Percentiles rank a stretch among this genome's conserved stretches.
phyloP scores from a whole-genome alignment of 495 filamentous ascomycete species.

The Penicillium ucsense region DNA sequence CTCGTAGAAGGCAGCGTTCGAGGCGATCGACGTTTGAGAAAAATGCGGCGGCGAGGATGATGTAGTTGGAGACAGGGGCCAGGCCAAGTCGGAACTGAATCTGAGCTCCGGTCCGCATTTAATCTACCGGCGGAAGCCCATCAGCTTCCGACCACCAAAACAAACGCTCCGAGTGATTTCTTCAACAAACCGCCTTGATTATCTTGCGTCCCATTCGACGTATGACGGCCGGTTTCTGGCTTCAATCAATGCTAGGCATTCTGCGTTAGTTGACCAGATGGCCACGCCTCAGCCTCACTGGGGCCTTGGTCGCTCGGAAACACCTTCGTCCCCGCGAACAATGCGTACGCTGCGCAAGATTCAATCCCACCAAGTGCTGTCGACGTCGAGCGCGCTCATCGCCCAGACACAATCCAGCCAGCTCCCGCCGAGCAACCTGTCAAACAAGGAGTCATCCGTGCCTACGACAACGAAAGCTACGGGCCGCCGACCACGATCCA shows the following conservation, averaged over 20 bases:
- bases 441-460: constrained; percentile 9
- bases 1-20: background rate
- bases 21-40: no score
- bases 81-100: background rate
- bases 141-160: constrained; percentile 17
- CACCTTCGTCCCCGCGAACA: constrained; percentile 36
- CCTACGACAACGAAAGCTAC: no score
- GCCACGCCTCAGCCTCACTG: constrained; percentile 15
- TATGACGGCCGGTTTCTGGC: background rate
- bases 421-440: constrained; percentile 14
- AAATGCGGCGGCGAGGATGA: background rate
- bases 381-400: constrained; percentile 21
- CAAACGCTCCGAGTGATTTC: background rate
- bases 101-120: constrained; percentile 13
- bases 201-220: background rate
- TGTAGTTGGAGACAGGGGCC: background rate
- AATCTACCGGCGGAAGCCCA: constrained; percentile 16
- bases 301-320: constrained; percentile 25
- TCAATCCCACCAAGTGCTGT: constrained; percentile 42
- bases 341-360: constrained; percentile 43
- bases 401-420: constrained; percentile 31
- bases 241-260: background rate
- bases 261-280: constrained; percentile 10
- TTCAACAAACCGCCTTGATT: constrained; percentile 1
- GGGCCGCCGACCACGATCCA: constrained; percentile 55